A percentile compares a stretch with the other conserved stretches of the same genome.
Evolutionary conservation across 225 moss, liverwort and hornwort species (phyloP).

Genomic region (Physcomitrium patens): DNA sequence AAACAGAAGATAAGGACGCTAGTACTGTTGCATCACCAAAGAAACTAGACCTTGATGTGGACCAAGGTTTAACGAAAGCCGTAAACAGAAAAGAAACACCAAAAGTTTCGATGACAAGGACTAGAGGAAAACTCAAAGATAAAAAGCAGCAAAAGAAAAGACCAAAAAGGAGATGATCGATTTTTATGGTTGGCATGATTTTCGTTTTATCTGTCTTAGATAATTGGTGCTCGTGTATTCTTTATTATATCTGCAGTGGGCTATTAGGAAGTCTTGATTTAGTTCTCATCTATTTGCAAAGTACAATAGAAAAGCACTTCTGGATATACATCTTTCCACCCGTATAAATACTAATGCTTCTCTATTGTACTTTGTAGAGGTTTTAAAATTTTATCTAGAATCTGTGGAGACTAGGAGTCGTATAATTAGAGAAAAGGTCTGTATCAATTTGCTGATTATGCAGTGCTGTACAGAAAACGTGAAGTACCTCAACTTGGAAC

Average conservation of each 20-base stretch:
- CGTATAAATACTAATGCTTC: too few relatives aligned
- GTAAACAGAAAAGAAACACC: slow-evolving; percentile 4
- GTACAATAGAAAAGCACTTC: neutral
- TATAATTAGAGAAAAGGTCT: neutral
- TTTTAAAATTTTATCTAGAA: slow-evolving; percentile 15
- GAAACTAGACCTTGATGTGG: slow-evolving; percentile 22
- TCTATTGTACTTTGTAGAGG: neutral
- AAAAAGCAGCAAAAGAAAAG: slow-evolving; percentile 18
- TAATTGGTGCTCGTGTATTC: neutral
- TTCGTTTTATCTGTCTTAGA: neutral
- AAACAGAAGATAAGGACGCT: slow-evolving; percentile 17
- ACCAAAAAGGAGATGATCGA: slow-evolving; percentile 14
- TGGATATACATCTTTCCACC: neutral
- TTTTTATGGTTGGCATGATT: neutral
- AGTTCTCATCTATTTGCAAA: neutral
- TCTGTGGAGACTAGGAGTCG: neutral
- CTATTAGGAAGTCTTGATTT: neutral
- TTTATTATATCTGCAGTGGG: neutral
- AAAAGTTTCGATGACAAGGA: slow-evolving; percentile 8
- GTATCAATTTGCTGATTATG: neutral
- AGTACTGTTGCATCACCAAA: slow-evolving; percentile 24
- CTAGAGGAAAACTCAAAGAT: slow-evolving; percentile 28
- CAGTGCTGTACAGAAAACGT: neutral
- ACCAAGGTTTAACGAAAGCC: slow-evolving; percentile 7
- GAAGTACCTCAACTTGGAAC: neutral